phyloP scores from a whole-genome alignment of 2,329 filamentous ascomycete genomes.

The Monosporascus sp. region DNA sequence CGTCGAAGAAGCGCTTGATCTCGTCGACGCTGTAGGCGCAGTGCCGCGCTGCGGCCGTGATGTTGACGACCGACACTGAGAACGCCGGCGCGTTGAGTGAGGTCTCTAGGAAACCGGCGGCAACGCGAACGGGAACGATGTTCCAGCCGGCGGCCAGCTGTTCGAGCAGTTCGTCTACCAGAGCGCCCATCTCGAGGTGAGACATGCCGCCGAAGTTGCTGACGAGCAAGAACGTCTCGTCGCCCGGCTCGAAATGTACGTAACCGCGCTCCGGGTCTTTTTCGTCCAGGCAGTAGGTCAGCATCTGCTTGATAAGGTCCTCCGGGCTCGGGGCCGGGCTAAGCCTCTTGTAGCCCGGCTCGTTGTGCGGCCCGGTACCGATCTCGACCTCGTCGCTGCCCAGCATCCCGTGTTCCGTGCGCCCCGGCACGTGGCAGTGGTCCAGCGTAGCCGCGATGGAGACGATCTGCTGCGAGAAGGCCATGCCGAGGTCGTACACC shows the following conservation, averaged over 20 bases:
- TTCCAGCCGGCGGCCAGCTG: constrained; percentile 44
- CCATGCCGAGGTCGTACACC: constrained; percentile 44
- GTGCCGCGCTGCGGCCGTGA: constrained; percentile 41
- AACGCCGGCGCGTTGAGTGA: constrained; percentile 69
- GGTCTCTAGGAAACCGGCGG: constrained; percentile 62
- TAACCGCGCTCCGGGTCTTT: constrained; percentile 45
- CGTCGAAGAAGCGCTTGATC: constrained; percentile 61
- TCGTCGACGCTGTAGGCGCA: constrained; percentile 43
- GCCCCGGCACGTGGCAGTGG: constrained; percentile 54
- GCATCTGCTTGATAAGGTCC: constrained; percentile 50
- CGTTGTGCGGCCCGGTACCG: constrained; percentile 64
- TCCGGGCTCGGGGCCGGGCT: constrained; percentile 44
- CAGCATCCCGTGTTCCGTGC: constrained; percentile 43
- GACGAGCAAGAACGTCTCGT: constrained; percentile 48
- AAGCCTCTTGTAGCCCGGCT: constrained; percentile 55
- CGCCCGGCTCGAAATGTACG: constrained; percentile 39
- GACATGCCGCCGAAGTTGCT: constrained; percentile 59
- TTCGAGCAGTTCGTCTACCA: constrained; percentile 47
- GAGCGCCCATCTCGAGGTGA: constrained; percentile 49
- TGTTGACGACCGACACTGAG: constrained; percentile 60
- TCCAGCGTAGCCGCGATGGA: constrained; percentile 55
- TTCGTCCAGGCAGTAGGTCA: constrained; percentile 55
- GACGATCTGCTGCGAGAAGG: constrained; percentile 46
- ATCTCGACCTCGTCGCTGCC: constrained; percentile 50
- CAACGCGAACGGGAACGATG: constrained; percentile 48